phyloP scores from a whole-genome alignment of 2,329 filamentous ascomycete species.

The Clonostachys byssicola region DNA sequence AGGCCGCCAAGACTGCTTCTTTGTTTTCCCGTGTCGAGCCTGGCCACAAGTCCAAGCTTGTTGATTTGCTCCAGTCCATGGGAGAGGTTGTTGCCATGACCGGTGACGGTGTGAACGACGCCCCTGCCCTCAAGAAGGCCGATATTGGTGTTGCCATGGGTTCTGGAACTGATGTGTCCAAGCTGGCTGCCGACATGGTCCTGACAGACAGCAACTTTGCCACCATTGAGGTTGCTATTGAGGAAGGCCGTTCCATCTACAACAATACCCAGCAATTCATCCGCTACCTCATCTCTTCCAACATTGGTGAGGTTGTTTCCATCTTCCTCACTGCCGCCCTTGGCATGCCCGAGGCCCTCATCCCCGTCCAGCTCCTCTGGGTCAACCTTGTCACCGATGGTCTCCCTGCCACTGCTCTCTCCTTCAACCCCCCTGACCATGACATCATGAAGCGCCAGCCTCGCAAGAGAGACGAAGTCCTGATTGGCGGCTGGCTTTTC shows the following conservation, averaged over 20 bases:
- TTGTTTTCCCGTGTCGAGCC: constrained; percentile 97
- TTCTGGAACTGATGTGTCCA: constrained; percentile 93
- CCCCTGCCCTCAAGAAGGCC: constrained; percentile 94
- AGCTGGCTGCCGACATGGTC: constrained; percentile 97
- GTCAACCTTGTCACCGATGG: constrained; percentile 98
- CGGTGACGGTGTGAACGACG: constrained; percentile 97
- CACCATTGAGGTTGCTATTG: constrained; percentile 91
- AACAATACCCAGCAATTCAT: constrained; percentile 99
- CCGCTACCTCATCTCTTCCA: constrained; percentile 96
- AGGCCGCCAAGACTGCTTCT: constrained; percentile 80
- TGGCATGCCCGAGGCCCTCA: constrained; percentile 95
- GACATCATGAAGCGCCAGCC: constrained; percentile 95
- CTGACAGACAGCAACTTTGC: constrained; percentile 98
- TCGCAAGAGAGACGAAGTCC: constrained; percentile 84
- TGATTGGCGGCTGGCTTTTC: constrained; percentile 95
- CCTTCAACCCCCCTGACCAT: constrained; percentile 97
- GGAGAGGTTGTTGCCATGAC: constrained; percentile 99
- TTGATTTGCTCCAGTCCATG: constrained; percentile 88
- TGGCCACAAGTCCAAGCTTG: constrained; percentile 93
- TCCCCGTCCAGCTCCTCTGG: constrained; percentile 97
- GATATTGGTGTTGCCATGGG: constrained; percentile 99
- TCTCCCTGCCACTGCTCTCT: constrained; percentile 90
- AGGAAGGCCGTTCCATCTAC: constrained; percentile 97
- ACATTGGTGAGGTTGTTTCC: constrained; percentile 98
- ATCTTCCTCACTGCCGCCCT: constrained; percentile 96